Evolutionary conservation across 345 rosid genomes (phyloP), one percentile per base, ranked within the genome.

Genomic region (Melastoma malabathricum): DNA sequence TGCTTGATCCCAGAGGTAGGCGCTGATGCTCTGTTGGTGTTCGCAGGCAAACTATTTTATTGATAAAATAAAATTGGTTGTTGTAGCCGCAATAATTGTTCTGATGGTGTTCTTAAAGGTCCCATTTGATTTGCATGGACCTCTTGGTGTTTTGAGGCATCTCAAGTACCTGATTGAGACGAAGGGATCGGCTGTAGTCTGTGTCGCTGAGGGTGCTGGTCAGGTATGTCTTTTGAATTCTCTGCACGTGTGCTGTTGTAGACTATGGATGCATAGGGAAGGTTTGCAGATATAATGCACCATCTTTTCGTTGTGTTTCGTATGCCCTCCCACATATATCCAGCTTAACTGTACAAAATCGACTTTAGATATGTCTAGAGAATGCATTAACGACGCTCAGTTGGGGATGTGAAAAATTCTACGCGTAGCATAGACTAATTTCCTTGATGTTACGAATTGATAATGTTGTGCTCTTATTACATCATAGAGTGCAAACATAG

Each of bases 121-220:
- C 61, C 90, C 95, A 44, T 93, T 88, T 59, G 61, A 69, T 67
- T 74, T 93, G 44, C 78, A 85, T 55, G 99, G 99, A 23, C 86
- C 97, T 65, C 74, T 78, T 76, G 99, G 99, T 53, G 83, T 93
- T 47, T 50, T 93, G 64, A 73, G 72, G 57, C 99, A 93, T 75
- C 72, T 93, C 55, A 88, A 84, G 59, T 88, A 85, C 66, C 76
- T 93, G 20, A 70, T 93, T 60, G 89, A 85, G 79, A 93, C 84
- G 51, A 88, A 93, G 75, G 97, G 99, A 59, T 93, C 96, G 0
- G 97, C 94, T 67, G 99, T 93, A 45, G 70, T 93, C 64, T 93
- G 95, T 75, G 83, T 85, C 48, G 99, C 97, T 29, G 99, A 93
- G 80, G 97, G 99, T 73, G 97, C 99, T 60, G 99, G 99, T 29